Evolutionary conservation across 1,284 basidiomycete genomes (phyloP).

Genomic region (Ceratobasidium sp.): DNA sequence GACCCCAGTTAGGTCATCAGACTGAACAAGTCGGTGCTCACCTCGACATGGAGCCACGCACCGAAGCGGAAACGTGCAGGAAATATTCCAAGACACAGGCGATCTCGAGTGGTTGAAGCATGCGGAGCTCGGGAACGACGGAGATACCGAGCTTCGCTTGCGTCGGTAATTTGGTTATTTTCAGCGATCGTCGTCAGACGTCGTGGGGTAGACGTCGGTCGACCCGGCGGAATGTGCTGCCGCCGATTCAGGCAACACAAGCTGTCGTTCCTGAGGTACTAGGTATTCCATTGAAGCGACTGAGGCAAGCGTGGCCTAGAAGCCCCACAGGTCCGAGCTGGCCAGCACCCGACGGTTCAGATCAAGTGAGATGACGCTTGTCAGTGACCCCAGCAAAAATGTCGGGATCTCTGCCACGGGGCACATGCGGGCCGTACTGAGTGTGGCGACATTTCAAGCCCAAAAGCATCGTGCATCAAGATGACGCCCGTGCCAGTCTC

Average conservation of each 20-base stretch:
- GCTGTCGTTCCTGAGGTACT: neutral
- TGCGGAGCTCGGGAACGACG: no score
- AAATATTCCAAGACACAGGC: neutral
- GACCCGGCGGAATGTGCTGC: no score
- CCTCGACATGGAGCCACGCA: no score
- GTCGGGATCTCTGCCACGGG: neutral
- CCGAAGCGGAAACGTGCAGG: no score
- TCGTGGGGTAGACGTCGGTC: neutral
- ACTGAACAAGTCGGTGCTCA: no score
- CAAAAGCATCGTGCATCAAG: no score
- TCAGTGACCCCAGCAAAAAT: no score
- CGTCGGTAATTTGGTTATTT: no score
- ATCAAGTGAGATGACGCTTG: constrained; percentile 12
- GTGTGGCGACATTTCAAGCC: neutral
- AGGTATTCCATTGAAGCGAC: neutral
- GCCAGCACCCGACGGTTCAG: no score
- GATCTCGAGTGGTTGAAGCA: neutral
- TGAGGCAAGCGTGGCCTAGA: neutral
- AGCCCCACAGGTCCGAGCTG: neutral
- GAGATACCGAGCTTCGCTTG: no score
- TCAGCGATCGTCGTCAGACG: no score
- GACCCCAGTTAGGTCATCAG: no score
- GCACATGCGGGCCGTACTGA: neutral
- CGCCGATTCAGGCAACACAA: constrained; percentile 1
- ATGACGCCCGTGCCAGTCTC: neutral